These are phyloP conservation scores for Gossypium schwendimanii DNA, from an alignment of 441 rosid species.

Conservation along the genomic window DNA sequence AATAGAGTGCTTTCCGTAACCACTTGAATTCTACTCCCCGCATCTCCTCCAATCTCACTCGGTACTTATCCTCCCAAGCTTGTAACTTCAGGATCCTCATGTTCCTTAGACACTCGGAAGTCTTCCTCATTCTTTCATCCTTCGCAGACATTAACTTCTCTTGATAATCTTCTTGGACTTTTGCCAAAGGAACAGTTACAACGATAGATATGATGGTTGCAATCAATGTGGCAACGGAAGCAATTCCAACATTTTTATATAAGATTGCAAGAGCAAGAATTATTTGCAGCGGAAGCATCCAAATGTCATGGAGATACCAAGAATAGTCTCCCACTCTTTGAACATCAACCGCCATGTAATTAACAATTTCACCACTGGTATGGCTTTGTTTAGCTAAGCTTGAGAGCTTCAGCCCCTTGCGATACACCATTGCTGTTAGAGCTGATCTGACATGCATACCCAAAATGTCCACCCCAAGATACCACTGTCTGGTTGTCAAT, in stretches of 20 bases:
- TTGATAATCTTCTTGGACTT: slow-evolving; percentile 90
- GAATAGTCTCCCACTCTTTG: slow-evolving; percentile 96
- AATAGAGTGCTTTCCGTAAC: slow-evolving; percentile 90
- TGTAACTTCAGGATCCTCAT: slow-evolving; percentile 96
- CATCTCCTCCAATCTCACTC: slow-evolving; percentile 79
- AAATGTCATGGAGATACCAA: slow-evolving; percentile 97
- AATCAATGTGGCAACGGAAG: slow-evolving; percentile 77
- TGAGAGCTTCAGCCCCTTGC: slow-evolving; percentile 81
- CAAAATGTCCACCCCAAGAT: slow-evolving; percentile 97
- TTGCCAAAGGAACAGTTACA: slow-evolving; percentile 79
- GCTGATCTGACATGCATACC: slow-evolving; percentile 99
- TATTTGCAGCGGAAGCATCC: slow-evolving; percentile 99
- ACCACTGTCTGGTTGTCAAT: slow-evolving; percentile 92
- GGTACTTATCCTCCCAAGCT: slow-evolving; percentile 97
- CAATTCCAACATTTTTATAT: slow-evolving; percentile 91
- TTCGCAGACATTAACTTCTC: slow-evolving; percentile 93
- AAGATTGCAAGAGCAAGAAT: slow-evolving; percentile 91
- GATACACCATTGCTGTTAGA: slow-evolving; percentile 90
- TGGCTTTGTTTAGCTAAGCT: slow-evolving; percentile 84
- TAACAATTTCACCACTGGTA: slow-evolving; percentile 92
- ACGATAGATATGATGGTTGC: slow-evolving; percentile 84
- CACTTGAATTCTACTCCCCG: slow-evolving; percentile 82
- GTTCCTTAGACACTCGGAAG: slow-evolving; percentile 95
- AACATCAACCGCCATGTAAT: slow-evolving; percentile 98
- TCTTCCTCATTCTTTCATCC: slow-evolving; percentile 99